A percentile compares a stretch with the other conserved stretches of the same genome.
Conservation (phyloP, 495 filamentous ascomycete species). For the Cryomyces minteri region DNA sequence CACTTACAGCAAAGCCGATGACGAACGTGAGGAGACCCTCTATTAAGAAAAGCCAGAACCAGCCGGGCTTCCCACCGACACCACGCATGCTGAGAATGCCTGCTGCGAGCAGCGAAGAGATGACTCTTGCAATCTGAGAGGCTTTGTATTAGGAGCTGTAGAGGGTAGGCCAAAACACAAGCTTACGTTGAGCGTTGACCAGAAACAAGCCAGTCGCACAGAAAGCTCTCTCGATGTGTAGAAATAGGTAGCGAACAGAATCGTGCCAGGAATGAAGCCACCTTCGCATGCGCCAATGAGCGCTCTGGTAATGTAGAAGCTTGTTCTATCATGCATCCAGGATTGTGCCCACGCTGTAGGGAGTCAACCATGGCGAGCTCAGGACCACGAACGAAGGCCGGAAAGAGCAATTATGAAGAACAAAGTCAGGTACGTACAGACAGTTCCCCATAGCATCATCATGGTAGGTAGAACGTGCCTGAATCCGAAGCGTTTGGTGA, state of each 20-base stretch:
- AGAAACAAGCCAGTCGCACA: conserved; percentile 30
- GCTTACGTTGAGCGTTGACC: conserved; percentile 27
- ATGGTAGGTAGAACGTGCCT: conserved; percentile 18
- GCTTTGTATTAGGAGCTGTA: too few relatives aligned
- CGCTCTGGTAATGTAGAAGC: conserved; percentile 24
- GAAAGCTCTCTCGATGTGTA: conserved; percentile 33
- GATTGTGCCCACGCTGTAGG: conserved; percentile 18
- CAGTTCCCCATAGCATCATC: conserved; percentile 27
- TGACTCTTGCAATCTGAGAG: conserved; percentile 27
- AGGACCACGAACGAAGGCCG: too few relatives aligned
- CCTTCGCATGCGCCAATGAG: conserved; percentile 29
- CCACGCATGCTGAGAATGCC: conserved; percentile 34
- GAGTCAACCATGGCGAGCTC: too few relatives aligned
- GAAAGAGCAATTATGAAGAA: too few relatives aligned
- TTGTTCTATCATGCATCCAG: conserved; percentile 17
- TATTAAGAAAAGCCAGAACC: conserved; percentile 33
- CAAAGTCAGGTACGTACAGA: too few relatives aligned
- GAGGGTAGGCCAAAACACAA: too few relatives aligned
- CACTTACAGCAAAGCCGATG: too few relatives aligned
- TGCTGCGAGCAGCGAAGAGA: conserved; percentile 30
- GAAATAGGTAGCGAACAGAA: conserved; percentile 35
- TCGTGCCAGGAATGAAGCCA: conserved; percentile 21
- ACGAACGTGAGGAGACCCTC: conserved; percentile 34
- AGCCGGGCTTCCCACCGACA: conserved; percentile 27
- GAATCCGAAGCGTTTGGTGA: conserved; percentile 28